Base-by-base conservation (phyloP, 2,329 filamentous ascomycete species). In the Xylaria arbuscula region DNA sequence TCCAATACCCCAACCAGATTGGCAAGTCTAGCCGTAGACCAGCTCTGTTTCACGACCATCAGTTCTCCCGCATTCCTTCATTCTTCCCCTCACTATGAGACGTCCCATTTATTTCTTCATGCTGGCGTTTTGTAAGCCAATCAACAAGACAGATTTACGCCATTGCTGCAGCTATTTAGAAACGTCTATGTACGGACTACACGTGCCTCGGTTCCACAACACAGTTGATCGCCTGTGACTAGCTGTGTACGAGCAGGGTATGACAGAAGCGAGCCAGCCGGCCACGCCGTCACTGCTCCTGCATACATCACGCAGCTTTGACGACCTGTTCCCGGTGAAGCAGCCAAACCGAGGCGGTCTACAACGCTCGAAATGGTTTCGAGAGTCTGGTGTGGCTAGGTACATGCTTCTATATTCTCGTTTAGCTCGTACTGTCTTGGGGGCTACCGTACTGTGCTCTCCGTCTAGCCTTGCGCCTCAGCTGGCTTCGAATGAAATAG, bases 291-390 rank as follows among this genome's bases (percentile, higher is more conserved):
- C 51, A 8, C 15, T 36, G n/a, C 9, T 17, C 15, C 32, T 24
- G 45, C 47, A 40, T 54, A 15, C 51, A 38, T 45, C 45, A 51
- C 40, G 45, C 45, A 51, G 22, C n/a, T 24, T 50, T 60, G 32
- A 50, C 42, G 17, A 40, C 45, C 22, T 57, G 13, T 22, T 22
- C 54, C 36, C 54, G 13, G 22, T 45, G 19, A 42, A 45, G 17
- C 17, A 40, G 34, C 53, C 19, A 22, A 40, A 40, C 24, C 19
- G 53, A 36, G 24, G 11, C 38, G 22, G 11, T 56, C n/a, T 15
- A n/a, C 45, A 13, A 57, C 22, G 7, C 38, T n/a, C 11, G 22
- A 1, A 19, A 15, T 11, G 32, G 38, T 13, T 9, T 28, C n/a
- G 36, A 10, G 17, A 19, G 28, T 34, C 28, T 19, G 11, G 50